A percentile compares a stretch with the other conserved stretches of the same genome.
Conservation (phyloP, 192 early-diverging fungal genomes). For the Phycomyces nitens region DNA sequence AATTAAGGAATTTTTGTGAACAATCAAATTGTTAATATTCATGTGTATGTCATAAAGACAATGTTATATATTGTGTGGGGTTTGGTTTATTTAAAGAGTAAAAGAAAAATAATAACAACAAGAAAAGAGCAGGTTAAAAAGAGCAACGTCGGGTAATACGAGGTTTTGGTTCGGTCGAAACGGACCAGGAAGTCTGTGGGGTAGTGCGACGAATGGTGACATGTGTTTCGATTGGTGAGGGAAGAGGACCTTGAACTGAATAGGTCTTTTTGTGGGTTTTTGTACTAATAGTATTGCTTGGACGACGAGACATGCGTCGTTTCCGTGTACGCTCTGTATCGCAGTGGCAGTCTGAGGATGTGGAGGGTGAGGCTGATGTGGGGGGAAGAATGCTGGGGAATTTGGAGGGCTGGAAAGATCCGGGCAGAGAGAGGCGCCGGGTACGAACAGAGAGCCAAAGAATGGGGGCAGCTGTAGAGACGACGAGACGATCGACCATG, state of each 20-base stretch:
- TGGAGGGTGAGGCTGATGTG: not conserved
- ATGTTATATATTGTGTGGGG: no score
- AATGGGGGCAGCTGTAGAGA: not conserved
- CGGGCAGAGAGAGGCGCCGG: constrained; percentile 14
- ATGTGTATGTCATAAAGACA: no score
- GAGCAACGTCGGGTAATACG: not conserved
- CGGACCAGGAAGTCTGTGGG: not conserved
- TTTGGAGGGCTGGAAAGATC: not conserved
- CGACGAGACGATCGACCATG: not conserved
- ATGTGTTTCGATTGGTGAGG: not conserved
- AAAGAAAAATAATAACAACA: not conserved
- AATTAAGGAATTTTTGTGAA: no score
- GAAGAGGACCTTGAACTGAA: no score
- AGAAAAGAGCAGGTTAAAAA: not conserved
- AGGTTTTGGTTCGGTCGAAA: not conserved
- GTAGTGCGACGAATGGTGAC: not conserved
- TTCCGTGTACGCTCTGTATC: no score
- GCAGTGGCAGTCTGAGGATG: no score
- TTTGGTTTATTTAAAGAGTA: not conserved
- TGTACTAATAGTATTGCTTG: not conserved
- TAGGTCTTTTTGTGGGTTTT: no score
- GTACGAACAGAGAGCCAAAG: not conserved
- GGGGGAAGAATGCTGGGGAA: not conserved
- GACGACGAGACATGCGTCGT: not conserved
- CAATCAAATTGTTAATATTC: no score